Evolutionary conservation across 192 early-diverging fungal genomes (phyloP), one percentile per base, ranked within the genome.

Genomic region (Podila minutissima): DNA sequence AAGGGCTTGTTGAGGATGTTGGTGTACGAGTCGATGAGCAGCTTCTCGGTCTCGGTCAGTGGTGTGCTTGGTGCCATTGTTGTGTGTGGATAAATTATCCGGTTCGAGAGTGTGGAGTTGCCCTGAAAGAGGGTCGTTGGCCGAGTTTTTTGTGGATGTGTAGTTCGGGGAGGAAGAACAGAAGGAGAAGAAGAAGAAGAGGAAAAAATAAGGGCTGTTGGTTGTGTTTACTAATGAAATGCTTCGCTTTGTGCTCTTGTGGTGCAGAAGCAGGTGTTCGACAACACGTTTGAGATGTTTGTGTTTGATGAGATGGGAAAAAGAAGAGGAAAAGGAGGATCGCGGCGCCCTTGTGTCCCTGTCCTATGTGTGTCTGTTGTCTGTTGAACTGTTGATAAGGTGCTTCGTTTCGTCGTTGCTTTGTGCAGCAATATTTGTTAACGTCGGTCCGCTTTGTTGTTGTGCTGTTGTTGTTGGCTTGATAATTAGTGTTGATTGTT

Each of bases 1-100:
- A 81, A 81, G 29, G 77, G 77, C 29, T 81, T 73, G 24, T 69
- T 59, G 31, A 81, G 71, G 67, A 81, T 81, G 2, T 59, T 81
- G 35, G 61, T 81, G 67, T 81, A 81, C 46, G 77, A 71, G 53
- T 81, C 77, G 49, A 81, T 71, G 50, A 81, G 60, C 19, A 69
- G 67, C 57, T 73, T 72, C 37, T 81, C 77, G 8, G 71, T 81
- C 17, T 81, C 77, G 22, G 77, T 69, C 66, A 81, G 62, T 1
- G 77, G 77, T 50, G 59, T 15, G 12, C 59, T 63, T n/a, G 29
- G 31, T 19, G 31, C 33, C 22, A n/a, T 63, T 63, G 13, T 38
- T 38, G 4, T 46, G 28, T 20, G 15, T 63, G 33, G 31, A 1
- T 59, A 32, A 24, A 22, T 24, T 24, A 22, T 24, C 53, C 20